Percentiles rank a stretch among this genome's conserved stretches.
Conservation (phyloP, 139 green algal species). For the Tetradesmus obliquus region DNA sequence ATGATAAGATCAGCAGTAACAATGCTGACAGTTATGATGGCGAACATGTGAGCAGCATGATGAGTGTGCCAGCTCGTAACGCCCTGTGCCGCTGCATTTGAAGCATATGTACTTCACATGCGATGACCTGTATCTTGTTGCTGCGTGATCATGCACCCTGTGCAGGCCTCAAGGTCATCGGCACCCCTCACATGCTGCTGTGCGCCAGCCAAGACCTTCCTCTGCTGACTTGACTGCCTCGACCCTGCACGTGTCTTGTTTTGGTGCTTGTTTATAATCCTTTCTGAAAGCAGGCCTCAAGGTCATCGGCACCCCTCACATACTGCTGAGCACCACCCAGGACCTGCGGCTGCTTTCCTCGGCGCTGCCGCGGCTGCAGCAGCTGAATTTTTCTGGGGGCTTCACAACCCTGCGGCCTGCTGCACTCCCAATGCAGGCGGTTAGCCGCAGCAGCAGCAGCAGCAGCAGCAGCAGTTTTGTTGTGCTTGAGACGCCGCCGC, state of each 20-base stretch:
- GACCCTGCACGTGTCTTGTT: not conserved
- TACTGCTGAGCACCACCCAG: not conserved
- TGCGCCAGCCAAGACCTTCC: not conserved
- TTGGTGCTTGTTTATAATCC: not conserved
- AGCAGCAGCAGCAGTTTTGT: not conserved
- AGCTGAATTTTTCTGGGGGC: not conserved
- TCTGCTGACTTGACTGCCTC: not conserved
- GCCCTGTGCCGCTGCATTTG: not conserved
- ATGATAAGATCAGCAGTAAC: no score
- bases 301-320: not conserved
- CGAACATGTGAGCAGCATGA: not conserved
- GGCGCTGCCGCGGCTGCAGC: not conserved
- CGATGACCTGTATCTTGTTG: not conserved
- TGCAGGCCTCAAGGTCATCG: not conserved
- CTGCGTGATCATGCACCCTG: not conserved
- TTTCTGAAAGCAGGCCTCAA: not conserved
- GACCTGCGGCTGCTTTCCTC: not conserved
- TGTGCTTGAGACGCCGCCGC: not conserved
- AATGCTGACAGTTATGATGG: no score
- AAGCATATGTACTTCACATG: not conserved
- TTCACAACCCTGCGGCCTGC: not conserved
- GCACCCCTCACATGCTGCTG: not conserved
- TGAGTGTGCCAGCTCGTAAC: not conserved
- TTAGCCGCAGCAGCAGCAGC: no score
- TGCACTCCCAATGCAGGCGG: not conserved